A percentile compares a stretch with the other conserved stretches of the same genome.
These are phyloP conservation scores for Gyrodon lividus DNA, from an alignment of 768 basidiomycete genomes.

Conservation along the genomic window DNA sequence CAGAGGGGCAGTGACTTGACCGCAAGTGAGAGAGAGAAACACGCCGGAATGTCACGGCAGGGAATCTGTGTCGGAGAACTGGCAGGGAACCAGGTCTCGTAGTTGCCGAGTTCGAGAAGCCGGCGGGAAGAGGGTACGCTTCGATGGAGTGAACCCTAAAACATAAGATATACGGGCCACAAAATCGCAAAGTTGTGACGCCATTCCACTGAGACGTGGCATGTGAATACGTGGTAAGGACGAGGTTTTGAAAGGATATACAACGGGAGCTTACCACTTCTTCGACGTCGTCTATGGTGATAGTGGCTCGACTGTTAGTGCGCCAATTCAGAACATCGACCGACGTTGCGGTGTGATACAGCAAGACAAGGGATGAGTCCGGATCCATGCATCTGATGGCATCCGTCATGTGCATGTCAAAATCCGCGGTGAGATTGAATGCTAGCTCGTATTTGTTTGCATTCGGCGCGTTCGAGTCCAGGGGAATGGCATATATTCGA, in stretches of 20 bases:
- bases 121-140: constrained; percentile 27
- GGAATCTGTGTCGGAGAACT: constrained; percentile 22
- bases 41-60: constrained; percentile 37
- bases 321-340: constrained; percentile 43
- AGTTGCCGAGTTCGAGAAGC: constrained; percentile 15
- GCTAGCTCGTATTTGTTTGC: neutral
- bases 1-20: constrained; percentile 29
- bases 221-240: neutral
- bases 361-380: constrained; percentile 28
- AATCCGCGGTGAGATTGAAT: constrained; percentile 11
- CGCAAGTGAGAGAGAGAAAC: constrained; percentile 41
- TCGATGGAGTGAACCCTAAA: constrained; percentile 54
- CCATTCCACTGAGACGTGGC: constrained; percentile 36
- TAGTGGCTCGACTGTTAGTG: constrained; percentile 17
- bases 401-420: constrained; percentile 15
- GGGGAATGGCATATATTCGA: constrained; percentile 11
- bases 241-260: neutral
- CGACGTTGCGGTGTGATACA: constrained; percentile 25
- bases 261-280: constrained; percentile 29
- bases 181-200: constrained; percentile 43
- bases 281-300: constrained; percentile 31
- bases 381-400: constrained; percentile 38
- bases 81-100: constrained; percentile 7
- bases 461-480: neutral
- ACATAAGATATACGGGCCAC: constrained; percentile 50